Evolutionary conservation across 345 rosid species (phyloP).

Genomic region (Geranium rotundifolium): DNA sequence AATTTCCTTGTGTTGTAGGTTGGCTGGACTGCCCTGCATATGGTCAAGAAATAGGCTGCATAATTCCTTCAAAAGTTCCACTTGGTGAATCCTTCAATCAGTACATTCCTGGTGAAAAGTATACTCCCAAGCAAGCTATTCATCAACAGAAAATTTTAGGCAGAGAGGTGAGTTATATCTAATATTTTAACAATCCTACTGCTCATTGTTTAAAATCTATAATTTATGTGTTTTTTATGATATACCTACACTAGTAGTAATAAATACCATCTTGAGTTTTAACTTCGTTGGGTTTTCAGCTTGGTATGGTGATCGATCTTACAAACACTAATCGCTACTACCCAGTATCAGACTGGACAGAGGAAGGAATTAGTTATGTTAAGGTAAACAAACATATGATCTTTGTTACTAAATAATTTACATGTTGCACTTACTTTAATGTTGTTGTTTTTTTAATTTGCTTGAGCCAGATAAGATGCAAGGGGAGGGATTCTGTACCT

Average conservation of each 20-base stretch:
- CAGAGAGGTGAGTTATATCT: conserved; percentile 47
- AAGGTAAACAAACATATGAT: conserved; percentile 42
- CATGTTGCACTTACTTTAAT: neutral
- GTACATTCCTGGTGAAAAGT: conserved; percentile 73
- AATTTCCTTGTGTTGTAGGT: conserved; percentile 31
- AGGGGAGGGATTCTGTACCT: conserved; percentile 88
- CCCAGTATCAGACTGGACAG: conserved; percentile 55
- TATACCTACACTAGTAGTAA: neutral
- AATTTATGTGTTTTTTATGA: too few relatives aligned
- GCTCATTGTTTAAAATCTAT: neutral
- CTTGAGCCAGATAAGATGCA: conserved; percentile 69
- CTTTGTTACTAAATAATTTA: neutral
- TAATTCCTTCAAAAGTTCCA: conserved; percentile 95
- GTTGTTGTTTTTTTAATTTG: neutral
- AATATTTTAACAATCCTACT: neutral
- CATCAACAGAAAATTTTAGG: conserved; percentile 64
- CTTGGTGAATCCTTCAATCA: conserved; percentile 72
- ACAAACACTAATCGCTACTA: conserved; percentile 92
- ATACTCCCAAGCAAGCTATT: conserved; percentile 86
- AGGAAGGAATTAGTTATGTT: conserved; percentile 79
- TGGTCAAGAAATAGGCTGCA: conserved; percentile 59
- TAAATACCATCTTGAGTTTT: neutral
- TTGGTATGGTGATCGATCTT: conserved; percentile 96
- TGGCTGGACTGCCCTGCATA: conserved; percentile 87
- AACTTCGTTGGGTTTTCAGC: conserved; percentile 14